A percentile compares a stretch with the other conserved stretches of the same genome.
Conservation (phyloP, 2,329 filamentous ascomycete genomes). For the Fusarium subglutinans region DNA sequence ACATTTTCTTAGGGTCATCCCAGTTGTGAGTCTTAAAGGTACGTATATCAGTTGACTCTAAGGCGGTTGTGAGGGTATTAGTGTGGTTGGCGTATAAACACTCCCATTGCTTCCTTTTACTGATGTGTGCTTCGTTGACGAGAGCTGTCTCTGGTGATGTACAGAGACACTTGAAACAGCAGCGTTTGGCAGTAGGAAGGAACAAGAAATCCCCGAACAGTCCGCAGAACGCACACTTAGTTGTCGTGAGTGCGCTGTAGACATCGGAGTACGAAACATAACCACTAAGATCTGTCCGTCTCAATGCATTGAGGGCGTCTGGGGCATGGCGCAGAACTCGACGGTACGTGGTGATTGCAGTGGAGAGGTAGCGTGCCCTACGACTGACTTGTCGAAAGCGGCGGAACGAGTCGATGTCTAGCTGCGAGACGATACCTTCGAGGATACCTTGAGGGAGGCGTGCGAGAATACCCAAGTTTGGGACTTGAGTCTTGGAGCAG, state of each 20-base stretch:
- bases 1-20: neutral
- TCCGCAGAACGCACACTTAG: neutral
- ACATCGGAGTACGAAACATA: neutral
- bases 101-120: fast-evolving
- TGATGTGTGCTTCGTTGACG: neutral
- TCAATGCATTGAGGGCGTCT: neutral
- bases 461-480: neutral
- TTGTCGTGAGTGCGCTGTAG: neutral
- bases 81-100: fast-evolving
- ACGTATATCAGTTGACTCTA: neutral
- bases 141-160: neutral
- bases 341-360: fast-evolving
- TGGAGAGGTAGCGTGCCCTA: fast-evolving
- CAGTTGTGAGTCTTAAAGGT: neutral
- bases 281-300: neutral
- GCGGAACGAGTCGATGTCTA: neutral
- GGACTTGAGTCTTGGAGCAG: too few relatives aligned
- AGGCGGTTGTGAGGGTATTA: fast-evolving
- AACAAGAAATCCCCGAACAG: constrained; percentile 5
- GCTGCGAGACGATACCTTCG: fast-evolving
- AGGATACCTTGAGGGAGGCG: neutral
- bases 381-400: neutral
- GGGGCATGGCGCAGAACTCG: neutral
- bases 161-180: constrained; percentile 12
- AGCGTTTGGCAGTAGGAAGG: neutral